Conservation (phyloP, 73 alveolate species). For the Paramecium caudatum region DNA sequence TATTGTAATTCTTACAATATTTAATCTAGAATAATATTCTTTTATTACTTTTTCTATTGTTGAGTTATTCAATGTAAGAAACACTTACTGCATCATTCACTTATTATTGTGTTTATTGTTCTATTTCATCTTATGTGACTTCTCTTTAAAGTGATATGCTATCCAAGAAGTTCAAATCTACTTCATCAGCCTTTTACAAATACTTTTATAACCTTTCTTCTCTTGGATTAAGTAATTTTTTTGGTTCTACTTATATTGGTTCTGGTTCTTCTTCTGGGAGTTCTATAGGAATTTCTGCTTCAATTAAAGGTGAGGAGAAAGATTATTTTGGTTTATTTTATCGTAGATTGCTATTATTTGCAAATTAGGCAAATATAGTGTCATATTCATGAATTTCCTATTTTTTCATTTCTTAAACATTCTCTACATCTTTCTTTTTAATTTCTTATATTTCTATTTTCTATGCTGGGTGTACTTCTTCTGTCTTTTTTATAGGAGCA, state of each 20-base stretch:
- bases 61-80: conserved; percentile 16
- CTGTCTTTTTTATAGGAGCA: too few species aligned
- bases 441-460: too few species aligned
- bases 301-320: conserved; percentile 21
- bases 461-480: too few species aligned
- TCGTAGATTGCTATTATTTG: conserved; percentile 3
- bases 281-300: not conserved
- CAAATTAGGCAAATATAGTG: conserved; percentile 40
- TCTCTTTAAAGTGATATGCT: not conserved
- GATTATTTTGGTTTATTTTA: not conserved
- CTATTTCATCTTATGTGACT: not conserved
- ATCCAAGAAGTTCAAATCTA: conserved; percentile 20
- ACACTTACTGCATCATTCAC: not conserved
- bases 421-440: not conserved
- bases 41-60: conserved; percentile 35
- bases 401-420: not conserved
- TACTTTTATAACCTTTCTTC: conserved; percentile 34
- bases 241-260: not conserved
- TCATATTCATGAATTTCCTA: conserved; percentile 11
- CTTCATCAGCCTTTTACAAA: conserved; percentile 59
- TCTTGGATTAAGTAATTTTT: not conserved
- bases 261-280: not conserved
- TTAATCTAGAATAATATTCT: not conserved
- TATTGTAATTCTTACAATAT: conserved; percentile 12
- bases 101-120: not conserved